Conservation (phyloP, 352 stramenopile genomes). For the Globisporangium perplexum region DNA sequence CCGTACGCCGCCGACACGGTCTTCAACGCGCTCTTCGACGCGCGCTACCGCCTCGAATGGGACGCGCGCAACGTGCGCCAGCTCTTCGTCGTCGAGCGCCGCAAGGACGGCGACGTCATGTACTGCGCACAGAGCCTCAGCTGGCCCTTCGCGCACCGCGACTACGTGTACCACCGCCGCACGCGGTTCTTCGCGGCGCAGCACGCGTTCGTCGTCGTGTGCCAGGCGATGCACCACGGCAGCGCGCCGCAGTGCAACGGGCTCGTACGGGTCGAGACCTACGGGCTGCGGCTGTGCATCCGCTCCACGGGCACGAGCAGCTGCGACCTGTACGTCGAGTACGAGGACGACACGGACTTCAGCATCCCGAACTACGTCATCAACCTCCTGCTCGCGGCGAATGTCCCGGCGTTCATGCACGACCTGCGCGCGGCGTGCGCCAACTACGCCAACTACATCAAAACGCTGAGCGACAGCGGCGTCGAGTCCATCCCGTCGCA, state of each 20-base stretch:
- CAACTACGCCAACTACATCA: constrained; percentile 44
- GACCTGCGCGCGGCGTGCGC: constrained; percentile 50
- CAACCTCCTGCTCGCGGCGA: constrained; percentile 44
- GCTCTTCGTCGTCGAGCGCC: constrained; percentile 37
- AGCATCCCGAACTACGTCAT: constrained; percentile 68
- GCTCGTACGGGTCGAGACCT: constrained; percentile 63
- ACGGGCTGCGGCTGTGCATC: constrained; percentile 50
- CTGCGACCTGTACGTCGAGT: constrained; percentile 72
- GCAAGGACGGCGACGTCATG: constrained; percentile 51
- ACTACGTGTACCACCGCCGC: constrained; percentile 76
- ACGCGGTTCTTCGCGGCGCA: constrained; percentile 48
- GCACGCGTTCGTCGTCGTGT: constrained; percentile 62
- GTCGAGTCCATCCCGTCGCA: constrained; percentile 42
- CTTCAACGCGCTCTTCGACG: constrained; percentile 59
- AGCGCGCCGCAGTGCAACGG: constrained; percentile 29
- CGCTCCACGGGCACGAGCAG: constrained; percentile 44
- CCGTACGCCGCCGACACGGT: constrained; percentile 63
- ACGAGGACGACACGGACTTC: constrained; percentile 77
- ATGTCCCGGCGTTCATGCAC: constrained; percentile 55
- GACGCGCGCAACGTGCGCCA: constrained; percentile 38
- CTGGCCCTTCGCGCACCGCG: constrained; percentile 63
- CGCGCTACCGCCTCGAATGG: constrained; percentile 51
- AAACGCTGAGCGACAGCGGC: constrained; percentile 33
- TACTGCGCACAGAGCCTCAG: constrained; percentile 51
- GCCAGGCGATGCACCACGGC: constrained; percentile 45